A percentile compares a stretch with the other conserved stretches of the same genome.
These are phyloP conservation scores for Chiua virens DNA, from an alignment of 768 basidiomycete genomes.

Conservation along the genomic window DNA sequence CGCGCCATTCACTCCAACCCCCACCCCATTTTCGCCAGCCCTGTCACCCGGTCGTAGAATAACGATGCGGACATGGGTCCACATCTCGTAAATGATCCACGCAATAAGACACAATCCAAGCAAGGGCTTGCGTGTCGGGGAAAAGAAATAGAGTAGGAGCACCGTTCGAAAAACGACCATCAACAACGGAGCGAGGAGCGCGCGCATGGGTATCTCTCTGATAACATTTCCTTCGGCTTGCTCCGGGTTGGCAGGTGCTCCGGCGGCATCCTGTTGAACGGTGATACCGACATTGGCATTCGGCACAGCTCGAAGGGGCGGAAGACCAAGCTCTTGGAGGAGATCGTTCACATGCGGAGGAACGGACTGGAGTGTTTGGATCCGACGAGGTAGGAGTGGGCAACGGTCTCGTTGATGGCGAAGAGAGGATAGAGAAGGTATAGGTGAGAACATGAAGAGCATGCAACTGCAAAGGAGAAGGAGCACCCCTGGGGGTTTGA, in stretches of 20 bases:
- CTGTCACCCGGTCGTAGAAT: conserved; percentile 39
- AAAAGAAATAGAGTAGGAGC: conserved; percentile 74
- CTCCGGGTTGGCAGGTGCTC: conserved; percentile 17
- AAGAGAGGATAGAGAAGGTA: conserved; percentile 54
- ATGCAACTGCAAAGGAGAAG: conserved; percentile 61
- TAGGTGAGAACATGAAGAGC: conserved; percentile 40
- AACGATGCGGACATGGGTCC: conserved; percentile 60
- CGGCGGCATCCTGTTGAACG: conserved; percentile 16
- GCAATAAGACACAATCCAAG: conserved; percentile 63
- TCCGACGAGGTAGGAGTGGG: conserved; percentile 29
- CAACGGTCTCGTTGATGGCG: conserved; percentile 45
- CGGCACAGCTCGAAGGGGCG: conserved; percentile 43
- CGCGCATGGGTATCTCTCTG: conserved; percentile 63
- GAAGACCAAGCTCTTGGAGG: conserved; percentile 65
- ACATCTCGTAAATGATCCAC: conserved; percentile 77
- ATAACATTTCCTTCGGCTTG: conserved; percentile 36
- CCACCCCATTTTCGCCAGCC: conserved; percentile 26
- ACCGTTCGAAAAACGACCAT: conserved; percentile 69
- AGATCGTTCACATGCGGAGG: conserved; percentile 58
- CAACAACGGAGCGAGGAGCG: conserved; percentile 62
- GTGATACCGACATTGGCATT: conserved; percentile 22
- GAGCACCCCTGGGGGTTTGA: conserved; percentile 40
- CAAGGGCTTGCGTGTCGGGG: conserved; percentile 69
- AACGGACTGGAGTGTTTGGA: conserved; percentile 23
- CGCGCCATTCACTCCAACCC: conserved; percentile 19